A percentile compares a stretch with the other conserved stretches of the same genome.
Conservation (phyloP, 1,284 basidiomycete genomes). For the Amylostereum areolatum region DNA sequence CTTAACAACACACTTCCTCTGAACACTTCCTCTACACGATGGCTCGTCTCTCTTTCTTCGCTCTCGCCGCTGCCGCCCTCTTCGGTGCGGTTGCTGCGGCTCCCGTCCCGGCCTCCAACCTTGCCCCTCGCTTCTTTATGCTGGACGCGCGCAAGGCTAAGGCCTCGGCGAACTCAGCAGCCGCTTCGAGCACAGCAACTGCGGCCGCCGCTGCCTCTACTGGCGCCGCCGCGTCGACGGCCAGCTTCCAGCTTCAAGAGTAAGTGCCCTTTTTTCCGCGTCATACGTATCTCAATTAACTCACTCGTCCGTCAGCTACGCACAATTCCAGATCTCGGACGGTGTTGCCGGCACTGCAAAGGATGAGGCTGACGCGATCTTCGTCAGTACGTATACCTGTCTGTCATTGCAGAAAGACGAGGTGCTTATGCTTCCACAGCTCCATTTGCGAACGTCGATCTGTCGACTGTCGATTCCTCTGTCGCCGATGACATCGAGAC, state of each 20-base stretch:
- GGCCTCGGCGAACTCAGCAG: background rate
- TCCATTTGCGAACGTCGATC: constrained; percentile 33
- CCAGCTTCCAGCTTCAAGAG: background rate
- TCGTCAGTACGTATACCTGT: constrained; percentile 23
- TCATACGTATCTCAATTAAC: background rate
- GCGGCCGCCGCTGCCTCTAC: background rate
- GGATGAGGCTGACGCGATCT: constrained; percentile 36
- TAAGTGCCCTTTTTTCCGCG: background rate
- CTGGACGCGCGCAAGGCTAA: background rate
- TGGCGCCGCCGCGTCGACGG: background rate
- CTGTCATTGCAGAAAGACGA: background rate
- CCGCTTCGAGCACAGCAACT: background rate
- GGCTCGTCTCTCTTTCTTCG: constrained; percentile 20
- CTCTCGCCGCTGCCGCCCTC: constrained; percentile 17
- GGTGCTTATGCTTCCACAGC: constrained; percentile 13
- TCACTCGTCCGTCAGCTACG: constrained; percentile 30
- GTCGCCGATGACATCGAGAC: constrained; percentile 29
- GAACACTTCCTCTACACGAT: constrained; percentile 9
- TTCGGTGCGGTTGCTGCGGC: constrained; percentile 16
- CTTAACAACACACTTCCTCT: constrained; percentile 1
- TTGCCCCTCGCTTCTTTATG: background rate
- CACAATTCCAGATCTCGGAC: constrained; percentile 42
- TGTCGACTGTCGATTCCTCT: constrained; percentile 22
- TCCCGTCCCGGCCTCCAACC: constrained; percentile 9
- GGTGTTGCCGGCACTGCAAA: constrained; percentile 34